Evolutionary conservation across 106 monocot genomes (phyloP), one percentile per base, ranked within the genome.

Genomic region (Amphibolis antarctica): DNA sequence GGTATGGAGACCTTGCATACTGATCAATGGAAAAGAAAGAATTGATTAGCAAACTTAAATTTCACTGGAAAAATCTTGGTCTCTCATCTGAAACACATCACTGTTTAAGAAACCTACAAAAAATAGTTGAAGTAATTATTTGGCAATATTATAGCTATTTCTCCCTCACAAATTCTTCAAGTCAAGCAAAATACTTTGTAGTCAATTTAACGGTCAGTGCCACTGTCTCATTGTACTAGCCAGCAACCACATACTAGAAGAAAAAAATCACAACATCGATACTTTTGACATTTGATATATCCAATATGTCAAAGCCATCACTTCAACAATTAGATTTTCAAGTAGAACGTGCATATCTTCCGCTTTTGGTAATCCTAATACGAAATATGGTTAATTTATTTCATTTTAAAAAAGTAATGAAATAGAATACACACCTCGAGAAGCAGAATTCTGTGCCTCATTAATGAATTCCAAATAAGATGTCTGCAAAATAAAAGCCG

Each of bases 1-100:
- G 78, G 76, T 57, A 96, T 75, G 46, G 75, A 44, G 53, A 78
- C 82, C 62, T 96, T 96, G 76, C 76, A 78, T 20, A 86, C 96
- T 96, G 68, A 46, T 28, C 55, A 29, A 13, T 46, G n/a, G 53
- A 53, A 53, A 53, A 9, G 23, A 53, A 53, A 24, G 23, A 53
- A 53, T 0, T 10, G 10, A 24, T 53, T 20, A 10, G 23, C 19
- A 1, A 20, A 20, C n/a, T n/a, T n/a, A n/a, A n/a, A n/a, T n/a
- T n/a, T n/a, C n/a, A n/a, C n/a, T n/a, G n/a, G n/a, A n/a, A 50
- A 50, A 17, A 50, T 7, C 1, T 18, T 0, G 9, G 20, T 50
- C 50, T 17, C 20, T n/a, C 12, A 50, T 2, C 55, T 7, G 36
- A 36, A 36, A 36, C 7, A 36, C 36, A 36, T 36, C 7, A 36